Evolutionary conservation across 345 rosid species (phyloP).

Genomic region (Alliaria petiolata): DNA sequence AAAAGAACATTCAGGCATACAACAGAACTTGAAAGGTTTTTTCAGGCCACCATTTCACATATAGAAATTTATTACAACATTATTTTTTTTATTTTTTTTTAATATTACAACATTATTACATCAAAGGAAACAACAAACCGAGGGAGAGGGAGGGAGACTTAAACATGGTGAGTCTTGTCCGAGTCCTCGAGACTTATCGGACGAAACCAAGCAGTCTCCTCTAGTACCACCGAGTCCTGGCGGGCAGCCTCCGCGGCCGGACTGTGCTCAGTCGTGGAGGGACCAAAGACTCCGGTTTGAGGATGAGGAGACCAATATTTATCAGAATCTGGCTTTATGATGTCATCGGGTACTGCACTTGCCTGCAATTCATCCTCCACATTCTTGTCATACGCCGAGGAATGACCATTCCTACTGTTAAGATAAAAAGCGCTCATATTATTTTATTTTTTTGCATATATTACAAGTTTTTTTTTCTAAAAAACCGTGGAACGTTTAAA

Average conservation of each 20-base stretch:
- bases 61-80: constrained; percentile 12
- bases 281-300: constrained; percentile 86
- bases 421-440: too few relatives aligned
- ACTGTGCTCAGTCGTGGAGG: constrained; percentile 38
- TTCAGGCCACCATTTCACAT: background rate
- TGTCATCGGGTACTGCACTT: constrained; percentile 62
- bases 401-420: constrained; percentile 49
- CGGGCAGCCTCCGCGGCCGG: constrained; percentile 17
- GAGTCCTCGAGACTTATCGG: constrained; percentile 85
- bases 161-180: constrained; percentile 64
- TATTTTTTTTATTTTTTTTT: too few relatives aligned
- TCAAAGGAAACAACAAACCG: background rate
- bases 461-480: too few relatives aligned
- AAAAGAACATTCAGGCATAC: too few relatives aligned
- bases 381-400: constrained; percentile 84
- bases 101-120: too few relatives aligned
- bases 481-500: too few relatives aligned
- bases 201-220: constrained; percentile 94
- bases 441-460: too few relatives aligned
- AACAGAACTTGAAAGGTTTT: background rate
- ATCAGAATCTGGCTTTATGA: constrained; percentile 58
- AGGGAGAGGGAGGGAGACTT: background rate
- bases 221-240: constrained; percentile 42
- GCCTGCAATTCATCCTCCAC: constrained; percentile 56
- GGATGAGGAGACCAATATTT: constrained; percentile 98